phyloP scores from a whole-genome alignment of 2,329 filamentous ascomycete species.

The Zymoseptoria tritici region DNA sequence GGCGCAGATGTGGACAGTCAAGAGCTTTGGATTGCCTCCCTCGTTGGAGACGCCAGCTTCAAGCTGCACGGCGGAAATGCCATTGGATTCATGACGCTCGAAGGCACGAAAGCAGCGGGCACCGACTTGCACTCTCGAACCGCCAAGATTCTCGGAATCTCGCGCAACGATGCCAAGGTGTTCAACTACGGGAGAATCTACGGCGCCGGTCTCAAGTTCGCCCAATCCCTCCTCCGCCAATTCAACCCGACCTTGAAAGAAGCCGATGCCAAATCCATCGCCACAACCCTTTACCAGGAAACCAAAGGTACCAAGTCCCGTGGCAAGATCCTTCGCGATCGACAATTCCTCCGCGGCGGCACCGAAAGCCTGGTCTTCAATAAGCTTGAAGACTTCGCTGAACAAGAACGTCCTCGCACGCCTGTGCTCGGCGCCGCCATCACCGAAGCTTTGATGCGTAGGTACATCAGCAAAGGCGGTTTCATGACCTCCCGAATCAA shows the following conservation, averaged over 20 bases:
- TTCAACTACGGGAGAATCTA: conserved; percentile 99
- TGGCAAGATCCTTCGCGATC: conserved; percentile 62
- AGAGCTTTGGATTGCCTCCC: conserved; percentile 94
- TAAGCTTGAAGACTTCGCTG: conserved; percentile 93
- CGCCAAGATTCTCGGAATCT: conserved; percentile 85
- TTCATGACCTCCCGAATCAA: conserved; percentile 97
- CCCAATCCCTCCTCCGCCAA: conserved; percentile 78
- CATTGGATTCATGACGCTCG: conserved; percentile 97
- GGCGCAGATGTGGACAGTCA: conserved; percentile 96
- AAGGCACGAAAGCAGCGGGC: conserved; percentile 87
- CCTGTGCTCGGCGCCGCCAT: conserved; percentile 92
- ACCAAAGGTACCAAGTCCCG: conserved; percentile 87
- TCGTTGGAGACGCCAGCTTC: conserved; percentile 91
- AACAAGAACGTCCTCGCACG: conserved; percentile 83
- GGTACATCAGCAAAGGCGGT: conserved; percentile 78
- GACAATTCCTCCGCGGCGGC: conserved; percentile 87
- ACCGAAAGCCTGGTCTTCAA: conserved; percentile 99
- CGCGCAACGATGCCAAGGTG: conserved; percentile 88
- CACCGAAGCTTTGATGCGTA: conserved; percentile 85
- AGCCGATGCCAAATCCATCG: conserved; percentile 65
- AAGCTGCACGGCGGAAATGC: conserved; percentile 93
- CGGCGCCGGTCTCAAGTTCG: conserved; percentile 92
- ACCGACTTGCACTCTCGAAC: conserved; percentile 94
- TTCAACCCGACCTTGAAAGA: conserved; percentile 86
- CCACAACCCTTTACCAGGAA: conserved; percentile 71